Evolutionary conservation across 306 rosid genomes (phyloP).

Genomic region (Prunus davidiana): DNA sequence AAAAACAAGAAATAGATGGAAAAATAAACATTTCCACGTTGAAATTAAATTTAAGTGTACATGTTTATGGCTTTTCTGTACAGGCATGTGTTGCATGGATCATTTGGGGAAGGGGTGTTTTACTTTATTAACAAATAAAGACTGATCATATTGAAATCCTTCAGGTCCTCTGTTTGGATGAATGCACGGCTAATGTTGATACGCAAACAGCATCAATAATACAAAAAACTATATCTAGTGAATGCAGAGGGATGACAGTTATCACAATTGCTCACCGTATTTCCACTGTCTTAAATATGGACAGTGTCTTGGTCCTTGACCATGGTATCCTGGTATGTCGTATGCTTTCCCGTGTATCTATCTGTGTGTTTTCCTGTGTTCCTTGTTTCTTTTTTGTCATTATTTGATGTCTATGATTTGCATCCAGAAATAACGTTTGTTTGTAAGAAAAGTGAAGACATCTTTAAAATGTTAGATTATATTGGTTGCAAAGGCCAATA

Average conservation of each 20-base stretch:
- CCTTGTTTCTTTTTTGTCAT: background rate
- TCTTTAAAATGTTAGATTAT: too few relatives aligned
- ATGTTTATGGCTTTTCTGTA: background rate
- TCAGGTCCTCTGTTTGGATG: slow-evolving; percentile 95
- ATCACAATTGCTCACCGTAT: slow-evolving; percentile 94
- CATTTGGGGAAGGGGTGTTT: background rate
- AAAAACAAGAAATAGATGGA: too few relatives aligned
- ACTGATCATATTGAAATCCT: slow-evolving; percentile 13
- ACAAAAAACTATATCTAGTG: slow-evolving; percentile 69
- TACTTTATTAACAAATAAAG: background rate
- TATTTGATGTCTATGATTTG: background rate
- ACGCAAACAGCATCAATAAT: slow-evolving; percentile 76
- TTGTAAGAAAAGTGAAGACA: background rate
- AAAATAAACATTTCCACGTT: background rate
- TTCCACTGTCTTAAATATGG: slow-evolving; percentile 80
- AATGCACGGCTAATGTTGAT: slow-evolving; percentile 91
- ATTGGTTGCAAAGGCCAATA: too few relatives aligned
- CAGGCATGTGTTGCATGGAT: background rate
- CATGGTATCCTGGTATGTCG: slow-evolving; percentile 71
- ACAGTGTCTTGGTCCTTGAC: slow-evolving; percentile 74
- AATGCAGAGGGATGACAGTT: slow-evolving; percentile 79
- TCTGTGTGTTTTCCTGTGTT: background rate
- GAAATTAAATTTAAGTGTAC: background rate
- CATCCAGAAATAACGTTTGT: background rate
- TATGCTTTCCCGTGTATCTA: background rate